A percentile compares a stretch with the other conserved stretches of the same genome.
Conservation (phyloP, 2,329 filamentous ascomycete species). For the Daldinia eschscholtzii region DNA sequence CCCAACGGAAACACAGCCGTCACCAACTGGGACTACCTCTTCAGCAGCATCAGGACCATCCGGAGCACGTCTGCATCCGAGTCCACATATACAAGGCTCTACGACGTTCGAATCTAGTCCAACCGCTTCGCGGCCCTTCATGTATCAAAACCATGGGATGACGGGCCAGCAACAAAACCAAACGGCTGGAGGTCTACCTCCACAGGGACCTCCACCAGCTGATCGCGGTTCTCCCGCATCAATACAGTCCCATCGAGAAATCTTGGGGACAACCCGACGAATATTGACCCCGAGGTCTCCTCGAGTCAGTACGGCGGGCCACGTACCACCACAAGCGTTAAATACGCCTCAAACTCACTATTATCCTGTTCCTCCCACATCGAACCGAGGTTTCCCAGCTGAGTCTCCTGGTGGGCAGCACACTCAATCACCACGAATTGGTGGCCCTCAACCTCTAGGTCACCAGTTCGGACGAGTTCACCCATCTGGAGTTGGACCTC, state of each 20-base stretch:
- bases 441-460: constrained; percentile 43
- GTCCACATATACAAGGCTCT: constrained; percentile 37
- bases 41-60: constrained; percentile 35
- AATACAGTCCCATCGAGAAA: constrained; percentile 47
- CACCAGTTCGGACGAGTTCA: constrained; percentile 47
- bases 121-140: constrained; percentile 43
- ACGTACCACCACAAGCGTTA: constrained; percentile 49
- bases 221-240: constrained; percentile 52
- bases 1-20: constrained; percentile 54
- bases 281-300: constrained; percentile 72
- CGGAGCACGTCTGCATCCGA: constrained; percentile 39
- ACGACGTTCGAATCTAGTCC: constrained; percentile 47
- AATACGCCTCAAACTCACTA: constrained; percentile 51
- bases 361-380: constrained; percentile 37
- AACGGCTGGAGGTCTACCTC: constrained; percentile 40
- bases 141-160: constrained; percentile 44
- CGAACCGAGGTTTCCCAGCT: constrained; percentile 37
- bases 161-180: constrained; percentile 44
- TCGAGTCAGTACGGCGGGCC: constrained; percentile 64
- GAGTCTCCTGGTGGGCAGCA: constrained; percentile 42
- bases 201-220: constrained; percentile 47
- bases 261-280: constrained; percentile 56
- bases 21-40: constrained; percentile 39
- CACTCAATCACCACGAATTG: constrained; percentile 41
- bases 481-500: constrained; percentile 39